phyloP scores from a whole-genome alignment of 1,139 yeast genomes.

The Pichia sp. region DNA sequence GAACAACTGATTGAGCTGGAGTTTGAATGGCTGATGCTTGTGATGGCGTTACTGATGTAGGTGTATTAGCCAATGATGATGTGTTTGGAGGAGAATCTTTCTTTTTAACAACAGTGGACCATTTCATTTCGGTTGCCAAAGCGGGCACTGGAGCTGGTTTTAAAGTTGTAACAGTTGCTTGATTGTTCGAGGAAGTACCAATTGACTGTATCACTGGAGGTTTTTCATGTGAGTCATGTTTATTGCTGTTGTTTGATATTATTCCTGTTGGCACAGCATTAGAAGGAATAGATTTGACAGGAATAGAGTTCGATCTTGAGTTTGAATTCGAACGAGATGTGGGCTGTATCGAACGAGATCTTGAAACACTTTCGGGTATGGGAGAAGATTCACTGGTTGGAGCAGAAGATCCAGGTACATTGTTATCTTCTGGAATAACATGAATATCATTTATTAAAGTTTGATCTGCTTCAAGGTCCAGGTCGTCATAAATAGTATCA shows the following conservation, averaged over 20 bases:
- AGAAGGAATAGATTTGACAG: background rate
- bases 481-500: conserved; percentile 66
- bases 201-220: conserved; percentile 16
- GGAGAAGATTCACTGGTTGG: conserved; percentile 2
- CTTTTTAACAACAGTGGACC: conserved; percentile 58
- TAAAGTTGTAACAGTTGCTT: conserved; percentile 35
- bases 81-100: conserved; percentile 2
- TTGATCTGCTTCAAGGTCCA: conserved; percentile 55
- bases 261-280: background rate
- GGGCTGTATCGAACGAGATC: conserved; percentile 8
- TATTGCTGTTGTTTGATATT: background rate
- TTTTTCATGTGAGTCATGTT: conserved; percentile 5
- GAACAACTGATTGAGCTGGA: background rate
- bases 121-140: conserved; percentile 56
- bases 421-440: conserved; percentile 28
- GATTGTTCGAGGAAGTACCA: conserved; percentile 13
- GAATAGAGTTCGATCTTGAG: conserved; percentile 8
- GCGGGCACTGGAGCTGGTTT: conserved; percentile 67
- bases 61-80: conserved; percentile 3
- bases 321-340: conserved; percentile 9
- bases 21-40: background rate
- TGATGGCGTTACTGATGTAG: conserved; percentile 1
- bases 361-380: conserved; percentile 5
- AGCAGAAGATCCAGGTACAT: background rate
- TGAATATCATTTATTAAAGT: conserved; percentile 42